A percentile compares a stretch with the other conserved stretches of the same genome.
phyloP scores from a whole-genome alignment of 768 basidiomycete genomes.

The Suillus clintonianus region DNA sequence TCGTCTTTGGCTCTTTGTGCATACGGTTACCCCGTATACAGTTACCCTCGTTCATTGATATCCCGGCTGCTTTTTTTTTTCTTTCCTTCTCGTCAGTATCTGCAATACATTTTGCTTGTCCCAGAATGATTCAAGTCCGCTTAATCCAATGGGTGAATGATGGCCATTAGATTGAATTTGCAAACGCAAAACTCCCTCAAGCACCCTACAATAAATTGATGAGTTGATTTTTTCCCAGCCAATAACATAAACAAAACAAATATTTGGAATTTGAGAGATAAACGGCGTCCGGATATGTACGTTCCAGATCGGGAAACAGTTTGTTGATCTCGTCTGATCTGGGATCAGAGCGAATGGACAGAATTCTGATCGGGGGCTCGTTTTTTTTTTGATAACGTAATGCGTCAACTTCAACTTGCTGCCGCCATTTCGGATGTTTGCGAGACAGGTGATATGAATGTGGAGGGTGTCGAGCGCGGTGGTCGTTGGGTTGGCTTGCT shows the following conservation, averaged over 20 bases:
- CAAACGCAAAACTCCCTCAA: neutral
- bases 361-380: constrained; percentile 36
- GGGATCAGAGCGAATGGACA: constrained; percentile 24
- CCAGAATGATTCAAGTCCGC: neutral
- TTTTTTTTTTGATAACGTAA: constrained; percentile 3
- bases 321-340: constrained; percentile 20
- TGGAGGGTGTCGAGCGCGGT: too few relatives aligned
- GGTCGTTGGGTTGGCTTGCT: neutral
- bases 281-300: constrained; percentile 15
- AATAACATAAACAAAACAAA: too few relatives aligned
- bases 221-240: too few relatives aligned
- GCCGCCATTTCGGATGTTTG: neutral
- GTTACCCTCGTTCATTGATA: constrained; percentile 37
- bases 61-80: constrained; percentile 18
- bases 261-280: neutral
- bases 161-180: neutral
- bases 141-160: neutral
- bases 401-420: neutral
- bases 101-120: constrained; percentile 13
- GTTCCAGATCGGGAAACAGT: neutral
- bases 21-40: constrained; percentile 41
- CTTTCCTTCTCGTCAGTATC: constrained; percentile 13
- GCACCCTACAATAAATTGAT: too few relatives aligned
- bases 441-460: neutral
- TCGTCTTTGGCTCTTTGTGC: constrained; percentile 24